phyloP scores from a whole-genome alignment of 1,284 basidiomycete genomes.

The Termitomyces sp. region DNA sequence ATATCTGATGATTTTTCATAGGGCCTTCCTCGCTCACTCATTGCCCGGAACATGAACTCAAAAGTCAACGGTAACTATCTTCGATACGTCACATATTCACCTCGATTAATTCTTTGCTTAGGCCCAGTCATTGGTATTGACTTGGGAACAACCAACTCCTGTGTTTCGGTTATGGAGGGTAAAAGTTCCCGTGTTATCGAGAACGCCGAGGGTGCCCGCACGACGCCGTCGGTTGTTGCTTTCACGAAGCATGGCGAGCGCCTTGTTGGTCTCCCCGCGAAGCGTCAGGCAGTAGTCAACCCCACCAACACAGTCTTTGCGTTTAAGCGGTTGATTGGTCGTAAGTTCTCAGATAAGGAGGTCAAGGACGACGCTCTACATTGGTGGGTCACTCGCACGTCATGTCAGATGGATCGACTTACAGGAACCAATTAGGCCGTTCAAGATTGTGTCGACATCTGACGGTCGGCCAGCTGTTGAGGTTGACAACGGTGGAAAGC shows the following conservation, averaged over 20 bases:
- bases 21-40: slow-evolving; percentile 63
- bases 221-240: slow-evolving; percentile 96
- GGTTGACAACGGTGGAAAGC: slow-evolving; percentile 76
- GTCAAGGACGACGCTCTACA: slow-evolving; percentile 88
- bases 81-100: slow-evolving; percentile 9
- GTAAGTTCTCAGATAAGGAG: slow-evolving; percentile 90
- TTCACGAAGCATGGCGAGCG: slow-evolving; percentile 96
- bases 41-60: slow-evolving; percentile 79
- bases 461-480: slow-evolving; percentile 73
- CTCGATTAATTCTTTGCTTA: slow-evolving; percentile 20
- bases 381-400: slow-evolving; percentile 44
- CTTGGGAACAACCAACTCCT: slow-evolving; percentile 87
- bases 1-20: slow-evolving; percentile 22
- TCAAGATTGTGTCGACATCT: slow-evolving; percentile 70
- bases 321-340: slow-evolving; percentile 96
- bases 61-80: slow-evolving; percentile 64
- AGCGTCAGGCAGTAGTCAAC: slow-evolving; percentile 97
- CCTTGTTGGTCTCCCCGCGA: slow-evolving; percentile 93
- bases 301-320: slow-evolving; percentile 91
- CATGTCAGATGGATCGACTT: slow-evolving; percentile 5
- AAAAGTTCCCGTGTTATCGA: slow-evolving; percentile 93
- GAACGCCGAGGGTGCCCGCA: slow-evolving; percentile 96
- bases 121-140: slow-evolving; percentile 84
- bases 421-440: slow-evolving; percentile 51
- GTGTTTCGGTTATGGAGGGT: slow-evolving; percentile 95